These are phyloP conservation scores for Daldinia vernicosa DNA, from an alignment of 495 filamentous ascomycete genomes.

Conservation along the genomic window DNA sequence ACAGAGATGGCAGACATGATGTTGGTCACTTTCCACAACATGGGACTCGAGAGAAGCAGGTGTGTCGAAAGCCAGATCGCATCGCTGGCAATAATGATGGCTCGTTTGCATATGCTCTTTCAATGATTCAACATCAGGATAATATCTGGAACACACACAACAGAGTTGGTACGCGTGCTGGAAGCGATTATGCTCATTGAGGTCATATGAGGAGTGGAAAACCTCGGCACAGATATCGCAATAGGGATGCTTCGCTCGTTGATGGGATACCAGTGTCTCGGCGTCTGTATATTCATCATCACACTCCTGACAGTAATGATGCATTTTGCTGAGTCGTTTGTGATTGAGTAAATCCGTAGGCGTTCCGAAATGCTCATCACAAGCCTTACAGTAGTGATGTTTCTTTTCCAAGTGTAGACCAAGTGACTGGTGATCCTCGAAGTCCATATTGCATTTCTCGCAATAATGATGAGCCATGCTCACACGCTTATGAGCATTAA, in stretches of 20 bases:
- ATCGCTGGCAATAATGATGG: constrained; percentile 7
- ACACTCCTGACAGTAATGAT: neutral
- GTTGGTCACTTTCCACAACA: neutral
- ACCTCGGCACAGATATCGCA: neutral
- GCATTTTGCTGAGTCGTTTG: neutral
- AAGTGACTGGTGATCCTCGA: neutral
- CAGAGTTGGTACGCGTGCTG: neutral
- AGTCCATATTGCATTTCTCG: constrained; percentile 5
- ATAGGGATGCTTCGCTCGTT: neutral
- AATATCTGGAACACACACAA: neutral
- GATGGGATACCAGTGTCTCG: neutral
- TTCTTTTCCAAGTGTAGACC: neutral
- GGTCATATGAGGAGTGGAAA: neutral
- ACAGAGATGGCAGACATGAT: neutral
- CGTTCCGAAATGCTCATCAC: neutral
- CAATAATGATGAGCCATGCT: constrained; percentile 7
- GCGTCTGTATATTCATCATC: neutral
- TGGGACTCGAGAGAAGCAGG: neutral
- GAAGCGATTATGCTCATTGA: neutral
- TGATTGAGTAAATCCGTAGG: neutral
- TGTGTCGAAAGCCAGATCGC: neutral
- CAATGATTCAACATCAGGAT: neutral
- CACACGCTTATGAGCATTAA: neutral
- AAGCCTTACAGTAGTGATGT: constrained; percentile 1
- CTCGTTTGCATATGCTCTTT: neutral